Base-by-base conservation (phyloP, 2,329 filamentous ascomycete species). In the Penicillium sp. region DNA sequence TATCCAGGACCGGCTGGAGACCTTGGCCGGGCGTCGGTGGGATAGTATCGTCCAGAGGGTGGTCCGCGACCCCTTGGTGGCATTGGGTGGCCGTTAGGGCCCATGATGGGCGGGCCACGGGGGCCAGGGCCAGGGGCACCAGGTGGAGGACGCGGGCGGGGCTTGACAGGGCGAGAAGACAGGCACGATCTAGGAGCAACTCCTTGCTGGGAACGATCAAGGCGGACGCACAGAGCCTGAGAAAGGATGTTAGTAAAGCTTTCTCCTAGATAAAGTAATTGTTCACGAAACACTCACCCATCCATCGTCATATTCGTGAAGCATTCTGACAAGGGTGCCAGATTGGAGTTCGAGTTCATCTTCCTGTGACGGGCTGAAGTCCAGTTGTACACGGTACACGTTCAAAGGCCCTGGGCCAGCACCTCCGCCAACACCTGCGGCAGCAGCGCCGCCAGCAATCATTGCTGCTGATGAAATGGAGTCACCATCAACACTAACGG, bases 241-340 rank as follows among this genome's bases (percentile, higher is more conserved):
- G 52, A 57, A 22, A 51, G 53, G 47, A 41, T 41, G 77, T 73
- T 47, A 39, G 73, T 58, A 26, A 51, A 47, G 37, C 27, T 16
- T 13, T 51, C 16, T 11, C 19, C 29, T 24, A 24, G 49, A 4
- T 1, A 13, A 35, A 46, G 14, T 5, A 19, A 19, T 21, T 10
- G 19, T 27, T 41, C 19, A 33, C 49, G n/a, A 8, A 55, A 16
- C 31, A 83, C 90, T 84, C 84, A 93, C 90, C 95, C 95, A 99
- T 68, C 95, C 95, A 77, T 99, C 95, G 71, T 99, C 95, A 69
- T 98, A 99, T 76, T 96, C 93, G 70, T 98, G 93, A 52, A 98
- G 81, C 62, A 99, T 80, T 62, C 93, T 86, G 50, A 98, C 91
- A 48, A 99, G 82, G 61, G 96, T 88, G 52, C 95, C 95, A 56